phyloP scores from a whole-genome alignment of 78 protist genomes.

The Cavenderia fasciculata region DNA sequence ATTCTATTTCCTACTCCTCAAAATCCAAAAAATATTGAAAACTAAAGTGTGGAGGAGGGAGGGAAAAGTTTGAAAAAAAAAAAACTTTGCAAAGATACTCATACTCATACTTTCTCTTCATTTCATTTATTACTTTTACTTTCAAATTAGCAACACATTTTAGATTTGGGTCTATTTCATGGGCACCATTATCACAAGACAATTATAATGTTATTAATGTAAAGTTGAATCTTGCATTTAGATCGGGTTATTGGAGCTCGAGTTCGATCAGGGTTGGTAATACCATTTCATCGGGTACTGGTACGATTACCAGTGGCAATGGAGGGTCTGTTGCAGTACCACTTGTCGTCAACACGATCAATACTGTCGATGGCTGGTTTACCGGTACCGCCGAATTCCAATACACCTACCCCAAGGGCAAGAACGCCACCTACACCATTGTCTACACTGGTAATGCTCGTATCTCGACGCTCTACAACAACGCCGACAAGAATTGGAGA shows the following conservation, averaged over 20 bases:
- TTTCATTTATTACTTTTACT: too few relatives aligned
- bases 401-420: not conserved
- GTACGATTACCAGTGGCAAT: not conserved
- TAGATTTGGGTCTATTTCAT: slow-evolving; percentile 28
- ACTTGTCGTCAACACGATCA: not conserved
- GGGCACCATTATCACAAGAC: not conserved
- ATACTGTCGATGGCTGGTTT: slow-evolving; percentile 9
- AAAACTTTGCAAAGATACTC: too few relatives aligned
- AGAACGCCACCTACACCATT: not conserved
- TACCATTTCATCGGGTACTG: not conserved
- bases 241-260: not conserved
- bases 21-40: too few relatives aligned
- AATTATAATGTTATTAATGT: slow-evolving; percentile 1
- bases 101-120: too few relatives aligned
- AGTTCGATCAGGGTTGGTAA: not conserved
- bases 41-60: too few relatives aligned
- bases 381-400: not conserved
- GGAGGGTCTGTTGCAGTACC: not conserved
- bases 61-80: too few relatives aligned
- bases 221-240: not conserved
- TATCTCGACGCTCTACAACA: slow-evolving; percentile 13
- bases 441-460: slow-evolving; percentile 23
- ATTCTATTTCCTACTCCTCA: too few relatives aligned
- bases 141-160: slow-evolving; percentile 18
- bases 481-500: not conserved